Conservation (phyloP, 106 monocot genomes). For the Chionographis japonica region DNA sequence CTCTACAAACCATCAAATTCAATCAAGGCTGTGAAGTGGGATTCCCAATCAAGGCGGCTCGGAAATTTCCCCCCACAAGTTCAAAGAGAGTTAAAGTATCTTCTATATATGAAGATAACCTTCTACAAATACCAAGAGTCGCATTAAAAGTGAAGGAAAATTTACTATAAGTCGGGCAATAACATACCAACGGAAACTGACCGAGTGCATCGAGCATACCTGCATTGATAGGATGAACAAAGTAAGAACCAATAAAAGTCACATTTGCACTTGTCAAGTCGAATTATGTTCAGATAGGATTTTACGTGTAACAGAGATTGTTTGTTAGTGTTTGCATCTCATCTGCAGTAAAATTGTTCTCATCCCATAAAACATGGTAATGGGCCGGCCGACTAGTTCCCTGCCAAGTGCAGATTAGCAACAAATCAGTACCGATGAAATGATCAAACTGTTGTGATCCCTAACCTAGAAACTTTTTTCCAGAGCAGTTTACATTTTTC, state of each 20-base stretch:
- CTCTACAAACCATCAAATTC: too few species aligned
- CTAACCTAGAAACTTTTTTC: too few species aligned
- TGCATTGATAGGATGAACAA: constrained; percentile 17
- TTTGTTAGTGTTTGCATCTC: constrained; percentile 86
- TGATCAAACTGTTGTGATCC: too few species aligned
- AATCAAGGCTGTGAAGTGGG: too few species aligned
- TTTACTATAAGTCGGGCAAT: not conserved
- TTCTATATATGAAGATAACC: too few species aligned
- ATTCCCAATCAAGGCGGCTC: too few species aligned
- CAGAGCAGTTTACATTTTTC: too few species aligned
- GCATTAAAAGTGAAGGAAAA: too few species aligned
- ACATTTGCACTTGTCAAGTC: not conserved
- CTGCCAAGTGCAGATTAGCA: constrained; percentile 18
- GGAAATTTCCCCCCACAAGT: too few species aligned
- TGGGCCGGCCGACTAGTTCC: constrained; percentile 86
- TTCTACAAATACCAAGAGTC: too few species aligned
- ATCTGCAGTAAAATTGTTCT: constrained; percentile 83
- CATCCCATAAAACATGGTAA: constrained; percentile 90
- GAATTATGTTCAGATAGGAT: not conserved
- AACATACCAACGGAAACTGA: constrained; percentile 85
- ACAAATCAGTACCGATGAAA: too few species aligned
- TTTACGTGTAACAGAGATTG: constrained; percentile 91
- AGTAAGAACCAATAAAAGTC: not conserved
- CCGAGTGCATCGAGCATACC: constrained; percentile 86
- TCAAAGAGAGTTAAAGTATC: too few species aligned